Evolutionary conservation across 768 basidiomycete species (phyloP).

Genomic region (Sarcomyxa edulis): DNA sequence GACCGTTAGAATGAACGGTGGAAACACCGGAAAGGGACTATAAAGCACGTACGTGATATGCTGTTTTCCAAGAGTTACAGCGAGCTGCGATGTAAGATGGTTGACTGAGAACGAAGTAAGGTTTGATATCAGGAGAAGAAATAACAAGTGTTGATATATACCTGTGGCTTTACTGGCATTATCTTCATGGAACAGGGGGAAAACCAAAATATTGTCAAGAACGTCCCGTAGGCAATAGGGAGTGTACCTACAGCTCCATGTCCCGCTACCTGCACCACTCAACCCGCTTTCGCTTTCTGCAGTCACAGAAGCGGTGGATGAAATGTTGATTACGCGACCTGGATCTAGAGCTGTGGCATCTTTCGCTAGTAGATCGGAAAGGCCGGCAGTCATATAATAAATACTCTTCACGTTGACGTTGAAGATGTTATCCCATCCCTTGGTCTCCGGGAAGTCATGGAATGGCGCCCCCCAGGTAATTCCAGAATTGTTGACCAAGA

Average conservation of each 20-base stretch:
- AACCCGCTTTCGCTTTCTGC: constrained; percentile 46
- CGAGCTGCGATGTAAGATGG: constrained; percentile 71
- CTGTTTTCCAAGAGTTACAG: constrained; percentile 53
- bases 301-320: constrained; percentile 58
- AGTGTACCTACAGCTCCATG: constrained; percentile 68
- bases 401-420: constrained; percentile 82
- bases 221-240: neutral
- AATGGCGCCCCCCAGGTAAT: constrained; percentile 74
- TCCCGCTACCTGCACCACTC: constrained; percentile 52
- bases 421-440: constrained; percentile 83
- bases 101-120: constrained; percentile 41
- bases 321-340: constrained; percentile 77
- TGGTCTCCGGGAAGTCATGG: constrained; percentile 68
- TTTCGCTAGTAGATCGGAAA: constrained; percentile 63
- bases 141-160: constrained; percentile 15
- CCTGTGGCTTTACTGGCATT: constrained; percentile 82
- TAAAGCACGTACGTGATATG: constrained; percentile 57
- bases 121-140: neutral
- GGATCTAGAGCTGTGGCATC: constrained; percentile 60
- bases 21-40: too few relatives aligned
- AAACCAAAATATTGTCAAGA: neutral
- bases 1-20: neutral
- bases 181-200: constrained; percentile 35
- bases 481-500: constrained; percentile 83
- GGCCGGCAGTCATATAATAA: constrained; percentile 60